A percentile compares a stretch with the other conserved stretches of the same genome.
phyloP scores from a whole-genome alignment of 352 stramenopile species.

The Globisporangium camurandrum region DNA sequence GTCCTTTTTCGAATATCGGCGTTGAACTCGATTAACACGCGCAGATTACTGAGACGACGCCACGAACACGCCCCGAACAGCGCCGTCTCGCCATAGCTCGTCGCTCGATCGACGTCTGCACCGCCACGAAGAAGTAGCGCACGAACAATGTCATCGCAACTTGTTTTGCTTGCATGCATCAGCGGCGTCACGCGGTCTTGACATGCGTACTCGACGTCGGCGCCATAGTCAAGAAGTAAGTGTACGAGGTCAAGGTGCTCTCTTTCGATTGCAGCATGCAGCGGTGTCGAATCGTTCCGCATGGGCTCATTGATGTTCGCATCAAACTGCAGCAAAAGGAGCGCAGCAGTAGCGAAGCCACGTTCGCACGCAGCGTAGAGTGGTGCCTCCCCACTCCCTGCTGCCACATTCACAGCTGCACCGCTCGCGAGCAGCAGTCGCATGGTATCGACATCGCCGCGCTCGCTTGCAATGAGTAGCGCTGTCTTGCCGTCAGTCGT shows the following conservation, averaged over 20 bases:
- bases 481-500: background rate
- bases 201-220: background rate
- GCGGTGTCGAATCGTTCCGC: background rate
- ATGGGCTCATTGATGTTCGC: background rate
- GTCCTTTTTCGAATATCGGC: too few relatives aligned
- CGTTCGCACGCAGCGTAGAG: too few relatives aligned
- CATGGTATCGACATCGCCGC: background rate
- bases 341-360: too few relatives aligned
- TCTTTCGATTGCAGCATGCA: background rate
- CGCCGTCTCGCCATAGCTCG: background rate
- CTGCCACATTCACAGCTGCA: background rate
- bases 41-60: too few relatives aligned
- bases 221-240: background rate
- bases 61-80: too few relatives aligned
- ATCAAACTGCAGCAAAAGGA: background rate
- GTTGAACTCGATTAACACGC: too few relatives aligned
- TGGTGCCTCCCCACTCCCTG: background rate
- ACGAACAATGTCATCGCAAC: background rate
- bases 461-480: background rate
- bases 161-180: background rate
- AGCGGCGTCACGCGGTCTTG: background rate
- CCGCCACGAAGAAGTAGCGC: background rate
- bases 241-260: background rate
- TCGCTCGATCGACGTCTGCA: background rate
- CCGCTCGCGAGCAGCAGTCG: background rate